Evolutionary conservation across 345 rosid genomes (phyloP).

Genomic region (Gossypium arboreum): DNA sequence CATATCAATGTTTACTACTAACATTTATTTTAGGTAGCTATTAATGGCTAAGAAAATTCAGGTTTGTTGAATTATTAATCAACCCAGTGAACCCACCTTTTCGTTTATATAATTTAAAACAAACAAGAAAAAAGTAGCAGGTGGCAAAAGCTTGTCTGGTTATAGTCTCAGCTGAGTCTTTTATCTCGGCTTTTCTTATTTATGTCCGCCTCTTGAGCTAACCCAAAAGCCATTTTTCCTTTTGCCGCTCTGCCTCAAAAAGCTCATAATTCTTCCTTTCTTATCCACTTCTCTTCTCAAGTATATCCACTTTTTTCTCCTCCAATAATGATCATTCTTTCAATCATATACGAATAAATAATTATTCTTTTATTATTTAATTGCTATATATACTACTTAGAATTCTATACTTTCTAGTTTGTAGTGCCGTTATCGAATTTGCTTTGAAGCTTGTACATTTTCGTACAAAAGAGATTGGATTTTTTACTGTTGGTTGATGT

Average conservation of each 20-base stretch:
- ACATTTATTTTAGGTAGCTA: no score
- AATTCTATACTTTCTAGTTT: background rate
- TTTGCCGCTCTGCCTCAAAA: background rate
- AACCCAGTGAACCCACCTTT: no score
- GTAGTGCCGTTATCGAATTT: constrained; percentile 14
- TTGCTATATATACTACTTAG: background rate
- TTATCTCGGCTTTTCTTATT: background rate
- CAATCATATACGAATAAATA: background rate
- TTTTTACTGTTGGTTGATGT: background rate
- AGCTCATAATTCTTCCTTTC: background rate
- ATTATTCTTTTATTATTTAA: background rate
- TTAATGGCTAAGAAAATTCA: no score
- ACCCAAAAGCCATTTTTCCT: background rate
- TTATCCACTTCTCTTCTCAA: constrained; percentile 7
- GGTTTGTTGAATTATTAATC: no score
- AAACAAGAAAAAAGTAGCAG: background rate
- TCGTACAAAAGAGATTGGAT: background rate
- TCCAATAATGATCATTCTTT: background rate
- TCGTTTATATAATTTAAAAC: no score
- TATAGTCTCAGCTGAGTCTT: background rate
- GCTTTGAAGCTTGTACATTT: background rate
- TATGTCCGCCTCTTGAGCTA: background rate
- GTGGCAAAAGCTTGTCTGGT: constrained; percentile 15
- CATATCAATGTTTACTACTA: no score
- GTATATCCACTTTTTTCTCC: background rate